A percentile compares a stretch with the other conserved stretches of the same genome.
Evolutionary conservation across 2,329 filamentous ascomycete genomes (phyloP).

Genomic region (Aspergillus fijiensis): DNA sequence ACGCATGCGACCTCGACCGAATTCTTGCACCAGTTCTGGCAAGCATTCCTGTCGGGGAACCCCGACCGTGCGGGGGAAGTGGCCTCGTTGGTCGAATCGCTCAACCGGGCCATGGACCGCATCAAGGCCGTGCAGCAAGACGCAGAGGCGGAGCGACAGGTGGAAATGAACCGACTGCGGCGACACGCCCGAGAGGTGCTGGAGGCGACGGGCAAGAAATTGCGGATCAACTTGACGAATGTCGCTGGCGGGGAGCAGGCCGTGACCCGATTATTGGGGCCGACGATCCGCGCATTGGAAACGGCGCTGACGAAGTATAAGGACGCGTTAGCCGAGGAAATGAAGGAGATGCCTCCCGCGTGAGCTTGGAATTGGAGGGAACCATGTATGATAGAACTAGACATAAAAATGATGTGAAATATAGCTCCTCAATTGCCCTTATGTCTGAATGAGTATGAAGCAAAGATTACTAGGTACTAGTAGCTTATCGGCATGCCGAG

Average conservation of each 20-base stretch:
- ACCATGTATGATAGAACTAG: constrained; percentile 17
- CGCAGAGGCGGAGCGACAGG: constrained; percentile 71
- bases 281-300: constrained; percentile 68
- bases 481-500: constrained; percentile 32
- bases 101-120: constrained; percentile 72
- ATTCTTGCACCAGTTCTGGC: constrained; percentile 98
- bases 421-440: neutral
- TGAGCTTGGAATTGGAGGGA: neutral
- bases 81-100: constrained; percentile 75
- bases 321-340: constrained; percentile 66
- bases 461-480: neutral
- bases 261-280: constrained; percentile 73
- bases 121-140: constrained; percentile 78
- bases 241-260: constrained; percentile 73
- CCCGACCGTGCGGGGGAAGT: constrained; percentile 77
- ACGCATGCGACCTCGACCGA: constrained; percentile 93
- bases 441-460: neutral
- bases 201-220: constrained; percentile 70
- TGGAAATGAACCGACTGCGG: constrained; percentile 65
- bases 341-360: constrained; percentile 23
- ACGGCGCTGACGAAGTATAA: constrained; percentile 71
- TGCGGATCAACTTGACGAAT: constrained; percentile 63
- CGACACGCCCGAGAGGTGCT: constrained; percentile 69
- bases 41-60: constrained; percentile 84
- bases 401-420: constrained; percentile 1